Percentiles rank a stretch among this genome's conserved stretches.
phyloP scores from a whole-genome alignment of 495 filamentous ascomycete species.

The Aspergillus biplanus region DNA sequence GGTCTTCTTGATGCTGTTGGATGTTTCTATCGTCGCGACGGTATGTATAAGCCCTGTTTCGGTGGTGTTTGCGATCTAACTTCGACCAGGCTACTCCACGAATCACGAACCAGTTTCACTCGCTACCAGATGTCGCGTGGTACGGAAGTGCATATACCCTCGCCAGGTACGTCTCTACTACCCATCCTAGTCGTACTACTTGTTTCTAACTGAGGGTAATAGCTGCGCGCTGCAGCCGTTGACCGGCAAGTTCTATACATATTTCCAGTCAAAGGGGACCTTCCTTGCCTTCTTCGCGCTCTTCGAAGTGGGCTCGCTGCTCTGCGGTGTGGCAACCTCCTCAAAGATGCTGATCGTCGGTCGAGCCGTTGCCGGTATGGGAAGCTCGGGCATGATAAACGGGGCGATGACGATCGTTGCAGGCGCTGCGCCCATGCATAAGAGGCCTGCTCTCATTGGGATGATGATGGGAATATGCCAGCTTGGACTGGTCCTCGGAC shows the following conservation, averaged over 20 bases:
- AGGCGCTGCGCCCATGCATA: conserved; percentile 42
- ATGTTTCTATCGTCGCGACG: conserved; percentile 53
- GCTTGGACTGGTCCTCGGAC: conserved; percentile 49
- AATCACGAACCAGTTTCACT: conserved; percentile 49
- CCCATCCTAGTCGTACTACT: background rate
- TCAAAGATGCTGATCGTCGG: conserved; percentile 51
- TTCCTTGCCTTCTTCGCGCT: conserved; percentile 42
- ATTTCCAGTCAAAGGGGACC: conserved; percentile 36
- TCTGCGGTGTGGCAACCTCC: conserved; percentile 47
- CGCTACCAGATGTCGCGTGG: conserved; percentile 48
- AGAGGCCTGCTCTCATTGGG: conserved; percentile 29
- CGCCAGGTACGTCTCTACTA: conserved; percentile 30
- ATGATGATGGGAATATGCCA: conserved; percentile 22
- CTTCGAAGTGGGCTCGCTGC: conserved; percentile 48
- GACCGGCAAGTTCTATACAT: conserved; percentile 49
- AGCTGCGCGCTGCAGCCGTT: conserved; percentile 50
- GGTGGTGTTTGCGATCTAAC: conserved; percentile 8
- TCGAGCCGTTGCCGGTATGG: conserved; percentile 48
- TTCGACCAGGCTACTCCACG: conserved; percentile 39
- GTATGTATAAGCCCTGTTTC: conserved; percentile 25
- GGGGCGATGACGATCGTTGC: conserved; percentile 57
- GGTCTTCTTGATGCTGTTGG: conserved; percentile 53
- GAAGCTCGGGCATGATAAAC: conserved; percentile 51
- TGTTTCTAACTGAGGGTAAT: background rate
- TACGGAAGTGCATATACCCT: conserved; percentile 51